These are phyloP conservation scores for Leucocoprinus gongylophorus DNA, from an alignment of 1,284 basidiomycete species.

Conservation along the genomic window DNA sequence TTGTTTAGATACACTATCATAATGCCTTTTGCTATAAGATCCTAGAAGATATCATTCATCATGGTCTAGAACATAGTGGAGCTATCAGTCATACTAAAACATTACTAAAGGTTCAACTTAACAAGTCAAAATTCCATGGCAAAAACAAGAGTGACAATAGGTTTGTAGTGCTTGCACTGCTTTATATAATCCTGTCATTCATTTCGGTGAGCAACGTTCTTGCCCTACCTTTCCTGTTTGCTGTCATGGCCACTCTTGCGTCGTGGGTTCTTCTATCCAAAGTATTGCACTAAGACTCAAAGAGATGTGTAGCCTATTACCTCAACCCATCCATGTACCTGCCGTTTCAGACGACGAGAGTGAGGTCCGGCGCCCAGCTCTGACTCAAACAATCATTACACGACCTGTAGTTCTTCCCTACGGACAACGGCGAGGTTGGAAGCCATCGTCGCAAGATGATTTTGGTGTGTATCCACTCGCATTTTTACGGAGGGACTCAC, in stretches of 20 bases:
- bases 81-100: too few relatives aligned
- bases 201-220: conserved; percentile 2
- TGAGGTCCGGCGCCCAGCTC: conserved; percentile 27
- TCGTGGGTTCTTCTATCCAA: conserved; percentile 37
- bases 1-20: too few relatives aligned
- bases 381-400: conserved; percentile 43
- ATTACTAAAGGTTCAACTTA: too few relatives aligned
- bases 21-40: too few relatives aligned
- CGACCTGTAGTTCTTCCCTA: conserved; percentile 68
- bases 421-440: conserved; percentile 83
- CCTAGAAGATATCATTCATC: too few relatives aligned
- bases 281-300: background rate
- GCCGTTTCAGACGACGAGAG: conserved; percentile 56
- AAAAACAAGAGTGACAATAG: too few relatives aligned
- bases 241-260: conserved; percentile 53
- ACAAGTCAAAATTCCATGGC: too few relatives aligned
- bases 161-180: background rate
- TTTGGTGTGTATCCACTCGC: conserved; percentile 55
- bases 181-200: conserved; percentile 4
- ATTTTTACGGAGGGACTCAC: background rate
- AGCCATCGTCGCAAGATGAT: conserved; percentile 74
- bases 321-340: conserved; percentile 55
- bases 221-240: conserved; percentile 1
- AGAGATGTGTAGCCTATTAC: conserved; percentile 44
- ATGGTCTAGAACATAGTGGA: too few relatives aligned